Base-by-base conservation (phyloP, 2,329 filamentous ascomycete genomes). In the Aspergillus intermedius region DNA sequence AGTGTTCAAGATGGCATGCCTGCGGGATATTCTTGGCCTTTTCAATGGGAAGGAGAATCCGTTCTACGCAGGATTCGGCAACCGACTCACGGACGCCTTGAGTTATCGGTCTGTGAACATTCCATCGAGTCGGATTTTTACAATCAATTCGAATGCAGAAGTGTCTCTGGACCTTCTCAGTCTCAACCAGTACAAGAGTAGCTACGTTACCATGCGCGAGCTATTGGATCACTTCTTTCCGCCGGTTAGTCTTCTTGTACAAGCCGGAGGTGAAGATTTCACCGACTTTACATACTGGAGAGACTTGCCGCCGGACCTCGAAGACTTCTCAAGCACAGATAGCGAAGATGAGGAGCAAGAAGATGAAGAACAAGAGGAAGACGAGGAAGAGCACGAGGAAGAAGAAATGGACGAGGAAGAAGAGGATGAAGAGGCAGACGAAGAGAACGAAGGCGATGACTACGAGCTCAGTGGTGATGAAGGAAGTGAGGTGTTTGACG, bases 271-370 rank as follows among this genome's bases (percentile, higher is more conserved):
- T 10, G 93, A 97, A 66, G 87, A 95, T 49, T 98, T 88, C 63
- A 98, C 93, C 0, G 93, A 98, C 66, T 98, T 98, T 70, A 91
- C 84, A 49, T 98, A 95, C 72, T 98, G 93, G 93, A 80, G 94
- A 53, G 87, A 95, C 53, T 78, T 79, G 43, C 88, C 90, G 2
- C 77, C 91, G 13, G 89, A 95, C 45, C 72, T 96, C 22, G 87
- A 90, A 39, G 88, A 95, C 47, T 97, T 97, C 59, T 90, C 87
- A 1, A 87, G 86, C 46, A 94, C 87, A 41, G 91, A 93, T 52
- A 83, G 77, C 28, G 78, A 80, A 55, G 72, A 71, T 3, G 75
- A 74, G 7, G 75, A 74, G 2, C 69, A 71, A 1, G 64, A 64
- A 2, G 71, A 72, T 0, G 75, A 74, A 3, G 71, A 72, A 1